Evolutionary conservation across 1,284 basidiomycete genomes (phyloP).

Genomic region (Pseudozyma sp.): DNA sequence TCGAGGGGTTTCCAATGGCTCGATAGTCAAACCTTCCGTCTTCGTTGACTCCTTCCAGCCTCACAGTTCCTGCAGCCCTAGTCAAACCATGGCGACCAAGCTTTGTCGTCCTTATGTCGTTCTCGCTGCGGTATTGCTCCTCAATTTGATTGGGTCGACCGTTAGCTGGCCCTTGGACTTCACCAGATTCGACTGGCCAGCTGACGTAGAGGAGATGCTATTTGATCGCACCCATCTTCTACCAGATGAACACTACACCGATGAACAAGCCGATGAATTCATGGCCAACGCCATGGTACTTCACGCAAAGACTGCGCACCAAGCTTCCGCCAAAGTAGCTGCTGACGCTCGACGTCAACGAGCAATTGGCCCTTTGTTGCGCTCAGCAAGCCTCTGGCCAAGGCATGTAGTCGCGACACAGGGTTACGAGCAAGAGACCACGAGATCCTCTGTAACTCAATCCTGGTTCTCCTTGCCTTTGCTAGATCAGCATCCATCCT

Average conservation of each 20-base stretch:
- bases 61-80: no score
- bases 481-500: neutral
- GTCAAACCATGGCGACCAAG: no score
- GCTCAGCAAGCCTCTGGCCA: neutral
- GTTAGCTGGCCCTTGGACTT: neutral
- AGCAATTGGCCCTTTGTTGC: neutral
- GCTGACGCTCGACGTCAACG: neutral
- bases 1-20: no score
- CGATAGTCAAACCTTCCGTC: no score
- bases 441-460: neutral
- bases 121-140: neutral
- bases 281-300: constrained; percentile 15
- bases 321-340: neutral
- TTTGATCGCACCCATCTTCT: neutral
- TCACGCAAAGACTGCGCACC: neutral
- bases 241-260: neutral
- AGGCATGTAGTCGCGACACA: neutral
- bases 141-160: neutral
- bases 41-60: no score
- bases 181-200: constrained; percentile 3
- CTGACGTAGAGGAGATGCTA: neutral
- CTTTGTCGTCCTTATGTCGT: neutral
- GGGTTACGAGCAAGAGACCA: neutral
- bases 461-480: neutral
- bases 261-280: constrained; percentile 9